These are phyloP conservation scores for Tympanopsis confertula DNA, from an alignment of 2,329 filamentous ascomycete species.

Conservation along the genomic window DNA sequence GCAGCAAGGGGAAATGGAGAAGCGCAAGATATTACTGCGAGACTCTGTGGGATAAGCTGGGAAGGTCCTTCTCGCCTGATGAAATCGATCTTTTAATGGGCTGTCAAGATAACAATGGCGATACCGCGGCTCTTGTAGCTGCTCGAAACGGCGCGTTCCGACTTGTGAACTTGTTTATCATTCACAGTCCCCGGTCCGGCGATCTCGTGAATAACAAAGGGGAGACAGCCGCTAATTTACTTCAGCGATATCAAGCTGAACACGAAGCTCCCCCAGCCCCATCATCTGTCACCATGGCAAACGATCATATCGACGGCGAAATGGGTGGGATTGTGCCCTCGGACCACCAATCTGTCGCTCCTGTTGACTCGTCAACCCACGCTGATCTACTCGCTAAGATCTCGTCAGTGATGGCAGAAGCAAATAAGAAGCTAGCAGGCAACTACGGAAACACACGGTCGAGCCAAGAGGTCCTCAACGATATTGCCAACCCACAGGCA, in stretches of 20 bases:
- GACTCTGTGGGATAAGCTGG: conserved; percentile 48
- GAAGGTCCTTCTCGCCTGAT: conserved; percentile 38
- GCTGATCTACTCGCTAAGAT: conserved; percentile 26
- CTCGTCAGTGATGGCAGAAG: conserved; percentile 24
- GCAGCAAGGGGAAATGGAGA: conserved; percentile 49
- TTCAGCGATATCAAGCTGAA: conserved; percentile 37
- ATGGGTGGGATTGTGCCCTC: conserved; percentile 8
- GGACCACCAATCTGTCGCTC: conserved; percentile 7
- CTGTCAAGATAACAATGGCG: conserved; percentile 45
- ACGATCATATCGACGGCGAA: conserved; percentile 18
- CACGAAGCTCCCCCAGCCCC: conserved; percentile 43
- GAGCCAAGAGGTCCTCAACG: conserved; percentile 21
- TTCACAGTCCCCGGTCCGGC: conserved; percentile 40
- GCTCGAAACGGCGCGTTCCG: conserved; percentile 52
- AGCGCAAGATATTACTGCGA: conserved; percentile 58
- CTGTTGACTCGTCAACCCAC: conserved; percentile 16
- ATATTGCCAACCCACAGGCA: conserved; percentile 25
- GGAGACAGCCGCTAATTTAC: conserved; percentile 47
- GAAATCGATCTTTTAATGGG: conserved; percentile 44
- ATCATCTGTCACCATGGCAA: conserved; percentile 22
- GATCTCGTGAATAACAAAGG: conserved; percentile 46
- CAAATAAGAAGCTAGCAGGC: conserved; percentile 23
- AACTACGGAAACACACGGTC: conserved; percentile 20
- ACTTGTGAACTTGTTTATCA: conserved; percentile 45
- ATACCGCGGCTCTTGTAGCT: conserved; percentile 53